phyloP scores from a whole-genome alignment of 345 rosid species.

The Triadica sebifera region DNA sequence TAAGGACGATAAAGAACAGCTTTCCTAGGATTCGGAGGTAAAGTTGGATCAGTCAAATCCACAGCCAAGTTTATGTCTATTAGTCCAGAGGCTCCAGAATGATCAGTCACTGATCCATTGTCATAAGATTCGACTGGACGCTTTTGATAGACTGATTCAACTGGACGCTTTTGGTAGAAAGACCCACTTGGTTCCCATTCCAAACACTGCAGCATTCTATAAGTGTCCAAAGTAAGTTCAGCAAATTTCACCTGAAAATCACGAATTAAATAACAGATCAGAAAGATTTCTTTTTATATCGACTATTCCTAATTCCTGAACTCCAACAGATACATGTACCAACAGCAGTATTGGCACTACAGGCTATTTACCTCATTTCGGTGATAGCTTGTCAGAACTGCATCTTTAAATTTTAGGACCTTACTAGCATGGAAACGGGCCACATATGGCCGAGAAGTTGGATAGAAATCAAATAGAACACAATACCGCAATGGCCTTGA shows the following conservation, averaged over 20 bases:
- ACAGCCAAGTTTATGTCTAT: constrained; percentile 74
- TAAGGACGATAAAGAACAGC: constrained; percentile 86
- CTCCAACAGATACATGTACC: background rate
- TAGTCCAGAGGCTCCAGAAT: constrained; percentile 73
- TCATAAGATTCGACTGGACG: constrained; percentile 47
- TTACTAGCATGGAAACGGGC: constrained; percentile 87
- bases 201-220: constrained; percentile 91
- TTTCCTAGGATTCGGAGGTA: constrained; percentile 89
- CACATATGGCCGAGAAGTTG: constrained; percentile 67
- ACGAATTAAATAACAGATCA: constrained; percentile 15
- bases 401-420: constrained; percentile 74
- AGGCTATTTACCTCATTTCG: constrained; percentile 62
- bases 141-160: constrained; percentile 17
- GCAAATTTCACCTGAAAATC: constrained; percentile 83
- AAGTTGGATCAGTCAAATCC: constrained; percentile 67
- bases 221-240: constrained; percentile 82
- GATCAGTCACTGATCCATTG: constrained; percentile 70
- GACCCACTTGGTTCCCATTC: constrained; percentile 96
- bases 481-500: constrained; percentile 78
- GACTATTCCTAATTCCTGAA: constrained; percentile 1
- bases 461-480: constrained; percentile 58
- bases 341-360: background rate
- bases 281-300: background rate
- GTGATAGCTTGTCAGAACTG: constrained; percentile 76
- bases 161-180: constrained; percentile 53